Evolutionary conservation across 371 early-diverging fungal species (phyloP).

Genomic region (Mucor velutinosus): DNA sequence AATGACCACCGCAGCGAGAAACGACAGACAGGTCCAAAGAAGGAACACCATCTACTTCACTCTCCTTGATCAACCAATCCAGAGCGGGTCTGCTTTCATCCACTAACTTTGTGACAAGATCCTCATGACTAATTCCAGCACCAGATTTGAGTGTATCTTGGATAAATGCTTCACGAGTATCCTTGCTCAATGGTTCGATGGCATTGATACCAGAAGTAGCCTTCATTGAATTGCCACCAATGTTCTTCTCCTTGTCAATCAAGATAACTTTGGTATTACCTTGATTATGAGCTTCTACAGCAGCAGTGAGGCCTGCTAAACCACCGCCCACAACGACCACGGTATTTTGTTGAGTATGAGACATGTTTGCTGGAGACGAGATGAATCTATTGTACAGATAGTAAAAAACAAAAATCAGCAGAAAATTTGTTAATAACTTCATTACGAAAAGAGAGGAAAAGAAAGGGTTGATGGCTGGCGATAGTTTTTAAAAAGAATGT

Average conservation of each 20-base stretch:
- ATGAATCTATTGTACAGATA: constrained; percentile 16
- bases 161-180: constrained; percentile 68
- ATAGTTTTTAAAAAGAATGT: not conserved
- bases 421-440: constrained; percentile 11
- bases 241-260: constrained; percentile 76
- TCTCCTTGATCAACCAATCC: constrained; percentile 70
- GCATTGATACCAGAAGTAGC: constrained; percentile 90
- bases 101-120: constrained; percentile 64
- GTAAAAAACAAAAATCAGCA: constrained; percentile 16
- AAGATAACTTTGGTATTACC: constrained; percentile 64
- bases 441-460: constrained; percentile 1
- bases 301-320: constrained; percentile 80
- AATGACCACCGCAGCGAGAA: constrained; percentile 78
- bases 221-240: constrained; percentile 81
- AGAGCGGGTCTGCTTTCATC: constrained; percentile 69
- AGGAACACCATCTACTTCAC: constrained; percentile 31
- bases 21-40: constrained; percentile 62
- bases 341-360: constrained; percentile 15
- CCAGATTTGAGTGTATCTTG: constrained; percentile 78
- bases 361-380: constrained; percentile 5
- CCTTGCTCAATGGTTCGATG: constrained; percentile 62
- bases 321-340: constrained; percentile 77
- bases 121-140: constrained; percentile 57
- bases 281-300: constrained; percentile 69
- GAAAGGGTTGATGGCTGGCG: too few relatives aligned